A percentile compares a stretch with the other conserved stretches of the same genome.
Evolutionary conservation across 495 filamentous ascomycete species (phyloP).

Genomic region (Neurospora sp.): DNA sequence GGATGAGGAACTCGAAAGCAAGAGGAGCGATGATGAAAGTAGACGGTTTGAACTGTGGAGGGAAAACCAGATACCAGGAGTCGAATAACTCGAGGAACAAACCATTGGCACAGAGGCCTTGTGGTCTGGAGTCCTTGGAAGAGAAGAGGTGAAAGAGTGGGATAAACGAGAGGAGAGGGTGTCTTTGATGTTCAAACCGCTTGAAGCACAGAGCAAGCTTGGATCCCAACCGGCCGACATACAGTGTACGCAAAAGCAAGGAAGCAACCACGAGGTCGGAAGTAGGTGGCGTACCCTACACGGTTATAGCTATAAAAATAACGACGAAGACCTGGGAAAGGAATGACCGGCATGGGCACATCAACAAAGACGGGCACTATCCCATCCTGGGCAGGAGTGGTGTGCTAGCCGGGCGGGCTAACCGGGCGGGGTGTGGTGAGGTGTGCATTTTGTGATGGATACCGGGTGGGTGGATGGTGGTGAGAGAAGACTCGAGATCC

Average conservation of each 20-base stretch:
- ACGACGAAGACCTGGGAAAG: conserved; percentile 2
- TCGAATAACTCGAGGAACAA: background rate
- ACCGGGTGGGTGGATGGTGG: background rate
- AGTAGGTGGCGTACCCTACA: conserved; percentile 10
- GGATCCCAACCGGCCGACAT: background rate
- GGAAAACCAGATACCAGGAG: background rate
- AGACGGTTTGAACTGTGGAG: background rate
- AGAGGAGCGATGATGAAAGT: background rate
- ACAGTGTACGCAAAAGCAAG: background rate
- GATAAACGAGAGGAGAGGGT: background rate
- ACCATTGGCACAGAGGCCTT: background rate
- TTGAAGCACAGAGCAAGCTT: background rate
- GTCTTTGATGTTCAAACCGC: background rate
- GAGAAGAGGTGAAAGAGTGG: background rate
- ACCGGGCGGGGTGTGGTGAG: background rate
- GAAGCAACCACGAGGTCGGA: background rate
- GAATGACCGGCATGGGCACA: conserved; percentile 12
- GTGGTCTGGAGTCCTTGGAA: background rate
- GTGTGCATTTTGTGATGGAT: background rate
- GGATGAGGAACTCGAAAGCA: background rate
- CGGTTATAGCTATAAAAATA: conserved; percentile 6
- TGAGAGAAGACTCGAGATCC: background rate
- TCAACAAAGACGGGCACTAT: background rate
- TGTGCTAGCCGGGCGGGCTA: background rate
- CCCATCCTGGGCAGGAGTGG: background rate